These are phyloP conservation scores for Periglandula ipomoeae DNA, from an alignment of 2,329 filamentous ascomycete genomes.

Conservation along the genomic window DNA sequence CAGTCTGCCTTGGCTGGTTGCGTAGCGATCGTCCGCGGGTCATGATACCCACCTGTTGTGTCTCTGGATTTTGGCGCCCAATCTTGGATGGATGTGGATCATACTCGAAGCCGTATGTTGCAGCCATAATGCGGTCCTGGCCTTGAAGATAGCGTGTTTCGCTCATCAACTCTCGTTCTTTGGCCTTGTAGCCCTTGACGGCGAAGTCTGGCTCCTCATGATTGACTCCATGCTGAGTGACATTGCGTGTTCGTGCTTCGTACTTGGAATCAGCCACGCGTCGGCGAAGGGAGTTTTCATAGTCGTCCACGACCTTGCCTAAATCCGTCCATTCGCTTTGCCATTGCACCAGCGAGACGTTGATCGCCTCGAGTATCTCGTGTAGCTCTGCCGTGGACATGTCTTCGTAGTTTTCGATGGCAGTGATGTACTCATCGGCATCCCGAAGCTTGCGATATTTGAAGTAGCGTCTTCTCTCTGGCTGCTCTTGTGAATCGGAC, in stretches of 20 bases:
- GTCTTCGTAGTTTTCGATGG: conserved; percentile 40
- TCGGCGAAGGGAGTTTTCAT: conserved; percentile 46
- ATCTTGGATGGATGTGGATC: conserved; percentile 48
- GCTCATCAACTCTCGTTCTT: conserved; percentile 31
- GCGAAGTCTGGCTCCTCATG: conserved; percentile 43
- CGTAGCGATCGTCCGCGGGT: conserved; percentile 44
- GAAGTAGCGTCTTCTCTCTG: conserved; percentile 24
- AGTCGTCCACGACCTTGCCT: conserved; percentile 43
- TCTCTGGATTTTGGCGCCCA: conserved; percentile 49
- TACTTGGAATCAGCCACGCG: conserved; percentile 38
- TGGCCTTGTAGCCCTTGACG: conserved; percentile 43
- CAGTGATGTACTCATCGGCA: conserved; percentile 37
- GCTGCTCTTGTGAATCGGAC: conserved; percentile 24
- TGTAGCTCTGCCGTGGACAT: conserved; percentile 38
- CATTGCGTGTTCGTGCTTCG: conserved; percentile 33
- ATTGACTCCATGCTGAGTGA: conserved; percentile 28
- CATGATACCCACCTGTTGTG: conserved; percentile 40
- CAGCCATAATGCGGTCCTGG: conserved; percentile 50
- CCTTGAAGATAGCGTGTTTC: conserved; percentile 38
- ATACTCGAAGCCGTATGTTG: conserved; percentile 52
- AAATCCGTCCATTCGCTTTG: conserved; percentile 45
- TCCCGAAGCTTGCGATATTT: conserved; percentile 42
- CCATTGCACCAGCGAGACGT: conserved; percentile 38
- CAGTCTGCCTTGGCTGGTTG: conserved; percentile 48
- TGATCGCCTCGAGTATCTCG: conserved; percentile 33